Conservation (phyloP, 345 rosid species). For the Litchi chinensis region DNA sequence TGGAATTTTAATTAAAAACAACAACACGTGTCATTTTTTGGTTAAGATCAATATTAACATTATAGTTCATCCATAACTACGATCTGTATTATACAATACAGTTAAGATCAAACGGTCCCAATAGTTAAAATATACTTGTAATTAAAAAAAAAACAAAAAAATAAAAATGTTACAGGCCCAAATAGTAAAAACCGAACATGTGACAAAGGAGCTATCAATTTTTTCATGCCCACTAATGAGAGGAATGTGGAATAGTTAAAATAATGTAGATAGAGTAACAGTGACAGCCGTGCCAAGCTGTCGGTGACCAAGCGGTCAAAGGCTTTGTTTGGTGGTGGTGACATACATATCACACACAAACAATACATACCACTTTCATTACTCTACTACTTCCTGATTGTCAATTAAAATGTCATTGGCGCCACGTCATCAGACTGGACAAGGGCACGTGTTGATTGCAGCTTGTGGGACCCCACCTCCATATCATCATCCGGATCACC, state of each 20-base stretch:
- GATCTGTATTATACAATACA: too few species aligned
- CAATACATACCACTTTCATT: slow-evolving; percentile 21
- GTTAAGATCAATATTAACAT: too few species aligned
- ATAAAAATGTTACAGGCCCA: too few species aligned
- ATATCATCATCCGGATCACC: background rate
- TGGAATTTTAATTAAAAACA: too few species aligned
- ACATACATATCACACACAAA: background rate
- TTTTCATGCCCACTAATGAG: background rate
- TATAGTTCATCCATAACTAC: too few species aligned
- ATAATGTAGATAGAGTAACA: slow-evolving; percentile 12
- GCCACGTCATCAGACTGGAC: slow-evolving; percentile 51
- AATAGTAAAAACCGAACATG: too few species aligned
- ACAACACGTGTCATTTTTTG: too few species aligned
- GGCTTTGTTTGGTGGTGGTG: slow-evolving; percentile 17
- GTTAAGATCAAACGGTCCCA: too few species aligned
- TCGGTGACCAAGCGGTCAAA: slow-evolving; percentile 38
- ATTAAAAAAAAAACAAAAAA: too few species aligned
- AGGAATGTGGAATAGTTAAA: background rate
- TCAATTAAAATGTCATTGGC: background rate
- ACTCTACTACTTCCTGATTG: slow-evolving; percentile 16
- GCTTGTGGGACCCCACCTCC: slow-evolving; percentile 30
- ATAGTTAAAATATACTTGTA: too few species aligned
- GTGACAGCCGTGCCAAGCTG: slow-evolving; percentile 33
- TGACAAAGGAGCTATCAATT: too few species aligned
- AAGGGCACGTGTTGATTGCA: slow-evolving; percentile 58